Evolutionary conservation across 1,284 basidiomycete genomes (phyloP).

Genomic region (Pterula multifida): DNA sequence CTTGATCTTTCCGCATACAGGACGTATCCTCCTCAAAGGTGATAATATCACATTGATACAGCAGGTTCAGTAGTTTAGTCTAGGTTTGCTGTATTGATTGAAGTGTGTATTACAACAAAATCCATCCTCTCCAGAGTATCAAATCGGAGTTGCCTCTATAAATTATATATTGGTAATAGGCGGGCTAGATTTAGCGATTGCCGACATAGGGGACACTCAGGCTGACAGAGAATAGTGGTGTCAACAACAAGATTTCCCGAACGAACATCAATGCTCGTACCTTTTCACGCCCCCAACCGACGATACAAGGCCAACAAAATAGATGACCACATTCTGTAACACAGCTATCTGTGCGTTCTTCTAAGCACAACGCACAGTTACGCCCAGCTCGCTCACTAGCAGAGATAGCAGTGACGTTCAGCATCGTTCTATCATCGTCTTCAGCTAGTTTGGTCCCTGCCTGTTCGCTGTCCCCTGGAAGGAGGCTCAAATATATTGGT

Average conservation of each 20-base stretch:
- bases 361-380: conserved; percentile 79
- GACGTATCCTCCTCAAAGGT: conserved; percentile 87
- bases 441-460: conserved; percentile 42
- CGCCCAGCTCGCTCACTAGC: conserved; percentile 43
- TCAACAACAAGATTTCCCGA: conserved; percentile 4
- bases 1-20: conserved; percentile 27
- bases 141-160: conserved; percentile 26
- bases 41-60: conserved; percentile 96
- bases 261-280: conserved; percentile 20
- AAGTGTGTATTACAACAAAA: not conserved
- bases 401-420: conserved; percentile 46
- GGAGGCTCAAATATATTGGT: conserved; percentile 46
- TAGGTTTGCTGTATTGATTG: not conserved
- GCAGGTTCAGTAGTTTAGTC: conserved; percentile 23
- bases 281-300: conserved; percentile 85
- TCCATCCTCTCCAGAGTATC: not conserved
- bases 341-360: conserved; percentile 68
- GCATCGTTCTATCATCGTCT: conserved; percentile 53
- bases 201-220: conserved; percentile 82
- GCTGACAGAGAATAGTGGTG: conserved; percentile 25
- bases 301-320: conserved; percentile 90
- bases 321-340: conserved; percentile 91
- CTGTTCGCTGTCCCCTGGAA: conserved; percentile 36
- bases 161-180: conserved; percentile 75
- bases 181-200: conserved; percentile 66